Evolutionary conservation across 331 rosid genomes (phyloP).

Genomic region (Pyracantha coccinea): DNA sequence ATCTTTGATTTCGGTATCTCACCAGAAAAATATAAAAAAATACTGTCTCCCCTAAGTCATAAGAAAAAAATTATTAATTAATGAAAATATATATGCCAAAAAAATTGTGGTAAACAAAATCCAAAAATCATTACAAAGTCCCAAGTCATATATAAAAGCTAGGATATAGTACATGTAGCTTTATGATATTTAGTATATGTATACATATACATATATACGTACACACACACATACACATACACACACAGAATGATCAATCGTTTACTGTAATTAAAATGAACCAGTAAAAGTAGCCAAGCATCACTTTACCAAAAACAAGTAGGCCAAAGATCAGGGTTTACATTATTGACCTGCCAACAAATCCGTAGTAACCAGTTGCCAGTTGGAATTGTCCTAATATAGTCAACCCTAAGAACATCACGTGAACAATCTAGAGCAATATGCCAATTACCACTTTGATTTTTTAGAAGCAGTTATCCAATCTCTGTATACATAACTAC

Average conservation of each 20-base stretch:
- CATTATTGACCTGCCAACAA: not conserved
- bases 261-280: not conserved
- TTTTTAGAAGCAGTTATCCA: not conserved
- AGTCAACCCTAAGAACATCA: constrained; percentile 4
- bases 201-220: too few relatives aligned
- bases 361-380: not conserved
- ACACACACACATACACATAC: too few relatives aligned
- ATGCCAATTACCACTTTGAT: not conserved
- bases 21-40: not conserved
- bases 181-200: not conserved
- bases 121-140: not conserved
- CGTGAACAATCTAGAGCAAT: constrained; percentile 2
- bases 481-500: not conserved
- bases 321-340: not conserved
- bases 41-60: not conserved
- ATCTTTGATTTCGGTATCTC: not conserved
- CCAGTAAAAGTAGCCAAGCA: not conserved
- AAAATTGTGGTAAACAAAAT: not conserved
- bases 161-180: not conserved
- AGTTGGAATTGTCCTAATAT: not conserved
- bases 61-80: not conserved
- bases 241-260: not conserved
- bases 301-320: not conserved
- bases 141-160: not conserved
- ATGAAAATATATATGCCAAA: not conserved